A percentile compares a stretch with the other conserved stretches of the same genome.
These are phyloP conservation scores for Trichosanthes cucumerina DNA, from an alignment of 306 rosid species.

Conservation along the genomic window DNA sequence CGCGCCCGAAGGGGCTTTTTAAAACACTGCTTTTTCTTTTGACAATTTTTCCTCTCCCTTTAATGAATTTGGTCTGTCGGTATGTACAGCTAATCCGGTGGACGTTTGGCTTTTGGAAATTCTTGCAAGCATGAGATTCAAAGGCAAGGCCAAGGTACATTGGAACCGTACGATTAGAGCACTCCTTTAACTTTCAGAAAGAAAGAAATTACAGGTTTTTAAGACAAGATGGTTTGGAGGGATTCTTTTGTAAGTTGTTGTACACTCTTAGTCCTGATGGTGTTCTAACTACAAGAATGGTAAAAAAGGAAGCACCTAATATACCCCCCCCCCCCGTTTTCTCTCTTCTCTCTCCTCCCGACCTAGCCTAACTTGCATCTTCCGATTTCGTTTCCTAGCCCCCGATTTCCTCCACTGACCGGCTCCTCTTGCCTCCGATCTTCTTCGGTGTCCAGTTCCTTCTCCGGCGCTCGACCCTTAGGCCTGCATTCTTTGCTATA, in stretches of 20 bases:
- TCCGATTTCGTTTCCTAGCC: too few species aligned
- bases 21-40: not conserved
- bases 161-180: not conserved
- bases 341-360: too few species aligned
- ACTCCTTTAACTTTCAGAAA: not conserved
- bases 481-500: too few species aligned
- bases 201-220: not conserved
- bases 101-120: not conserved
- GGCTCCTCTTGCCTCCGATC: too few species aligned
- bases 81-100: not conserved
- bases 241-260: not conserved
- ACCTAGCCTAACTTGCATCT: too few species aligned
- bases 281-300: not conserved
- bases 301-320: too few species aligned
- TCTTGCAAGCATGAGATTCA: not conserved
- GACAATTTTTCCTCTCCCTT: not conserved
- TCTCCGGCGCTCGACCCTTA: too few species aligned
- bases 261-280: not conserved
- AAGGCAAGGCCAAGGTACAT: not conserved
- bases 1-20: too few species aligned
- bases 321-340: too few species aligned
- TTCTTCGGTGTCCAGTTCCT: too few species aligned
- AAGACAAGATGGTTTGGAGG: not conserved
- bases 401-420: too few species aligned
- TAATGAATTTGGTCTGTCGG: not conserved